Conservation (phyloP, 2,329 filamentous ascomycete species). For the Hypoxylon sp. region DNA sequence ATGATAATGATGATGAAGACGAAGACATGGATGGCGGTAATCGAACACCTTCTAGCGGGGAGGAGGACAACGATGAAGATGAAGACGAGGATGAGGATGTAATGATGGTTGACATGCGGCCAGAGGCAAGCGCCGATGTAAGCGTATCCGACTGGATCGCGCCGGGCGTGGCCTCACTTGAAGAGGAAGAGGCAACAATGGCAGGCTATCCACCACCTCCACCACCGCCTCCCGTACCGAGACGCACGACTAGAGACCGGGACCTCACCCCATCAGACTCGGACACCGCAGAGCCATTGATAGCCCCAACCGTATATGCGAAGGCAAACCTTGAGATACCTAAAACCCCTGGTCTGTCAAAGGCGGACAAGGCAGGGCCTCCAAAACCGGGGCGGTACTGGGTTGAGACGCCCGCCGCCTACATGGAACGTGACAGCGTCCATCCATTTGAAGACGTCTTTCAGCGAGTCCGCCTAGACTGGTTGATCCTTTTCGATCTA, state of each 20-base stretch:
- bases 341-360: conserved; percentile 77
- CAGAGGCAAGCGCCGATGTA: conserved; percentile 61
- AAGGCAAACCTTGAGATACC: conserved; percentile 82
- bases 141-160: conserved; percentile 65
- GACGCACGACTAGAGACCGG: conserved; percentile 66
- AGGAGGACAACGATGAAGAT: conserved; percentile 75
- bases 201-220: conserved; percentile 80
- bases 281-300: conserved; percentile 78
- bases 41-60: conserved; percentile 55
- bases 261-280: conserved; percentile 80
- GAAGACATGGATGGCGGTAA: conserved; percentile 59
- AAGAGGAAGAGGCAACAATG: conserved; percentile 82
- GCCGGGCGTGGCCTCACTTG: conserved; percentile 75
- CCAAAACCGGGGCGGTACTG: conserved; percentile 85
- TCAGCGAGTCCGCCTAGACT: conserved; percentile 90
- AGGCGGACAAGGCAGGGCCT: conserved; percentile 61
- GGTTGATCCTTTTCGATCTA: conserved; percentile 93
- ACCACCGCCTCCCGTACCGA: conserved; percentile 70
- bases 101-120: conserved; percentile 69
- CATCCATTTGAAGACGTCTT: conserved; percentile 88
- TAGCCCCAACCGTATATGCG: conserved; percentile 72
- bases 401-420: conserved; percentile 83
- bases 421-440: conserved; percentile 72
- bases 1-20: conserved; percentile 67
- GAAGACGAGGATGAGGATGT: conserved; percentile 72